Percentiles rank a stretch among this genome's conserved stretches.
These are phyloP conservation scores for Drechslerella stenobrocha DNA, from an alignment of 2,329 filamentous ascomycete species.

Conservation along the genomic window DNA sequence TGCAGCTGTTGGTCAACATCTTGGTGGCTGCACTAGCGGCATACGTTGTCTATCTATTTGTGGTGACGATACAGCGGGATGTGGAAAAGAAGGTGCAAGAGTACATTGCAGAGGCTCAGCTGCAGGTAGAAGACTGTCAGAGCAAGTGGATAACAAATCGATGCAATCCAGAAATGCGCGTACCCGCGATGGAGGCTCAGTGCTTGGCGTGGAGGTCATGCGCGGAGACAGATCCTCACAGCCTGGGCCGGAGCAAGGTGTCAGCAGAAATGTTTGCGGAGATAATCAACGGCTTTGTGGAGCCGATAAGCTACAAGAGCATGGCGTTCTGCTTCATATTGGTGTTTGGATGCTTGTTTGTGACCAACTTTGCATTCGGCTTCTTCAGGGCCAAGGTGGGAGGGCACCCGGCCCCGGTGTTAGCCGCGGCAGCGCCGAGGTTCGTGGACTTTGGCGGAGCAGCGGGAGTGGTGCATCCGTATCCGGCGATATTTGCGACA, in stretches of 20 bases:
- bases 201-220: constrained; percentile 84
- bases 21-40: constrained; percentile 63
- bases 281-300: constrained; percentile 91
- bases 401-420: constrained; percentile 49
- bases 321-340: constrained; percentile 64
- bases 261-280: constrained; percentile 85
- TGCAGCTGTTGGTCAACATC: constrained; percentile 67
- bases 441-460: constrained; percentile 39
- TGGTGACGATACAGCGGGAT: constrained; percentile 72
- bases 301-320: constrained; percentile 83
- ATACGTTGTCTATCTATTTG: constrained; percentile 71
- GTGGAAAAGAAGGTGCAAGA: constrained; percentile 72
- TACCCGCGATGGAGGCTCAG: constrained; percentile 71
- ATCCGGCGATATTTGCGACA: constrained; percentile 30
- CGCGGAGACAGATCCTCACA: constrained; percentile 79
- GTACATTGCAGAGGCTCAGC: constrained; percentile 69
- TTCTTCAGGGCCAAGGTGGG: constrained; percentile 44
- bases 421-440: constrained; percentile 50
- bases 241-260: constrained; percentile 76
- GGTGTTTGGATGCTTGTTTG: constrained; percentile 61
- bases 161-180: constrained; percentile 68
- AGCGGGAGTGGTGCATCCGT: constrained; percentile 35
- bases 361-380: constrained; percentile 65
- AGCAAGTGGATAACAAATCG: constrained; percentile 74
- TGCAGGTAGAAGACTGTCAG: constrained; percentile 73